Evolutionary conservation across 2,329 filamentous ascomycete species (phyloP), one percentile per base, ranked within the genome.

Genomic region (Penicillium paneum): DNA sequence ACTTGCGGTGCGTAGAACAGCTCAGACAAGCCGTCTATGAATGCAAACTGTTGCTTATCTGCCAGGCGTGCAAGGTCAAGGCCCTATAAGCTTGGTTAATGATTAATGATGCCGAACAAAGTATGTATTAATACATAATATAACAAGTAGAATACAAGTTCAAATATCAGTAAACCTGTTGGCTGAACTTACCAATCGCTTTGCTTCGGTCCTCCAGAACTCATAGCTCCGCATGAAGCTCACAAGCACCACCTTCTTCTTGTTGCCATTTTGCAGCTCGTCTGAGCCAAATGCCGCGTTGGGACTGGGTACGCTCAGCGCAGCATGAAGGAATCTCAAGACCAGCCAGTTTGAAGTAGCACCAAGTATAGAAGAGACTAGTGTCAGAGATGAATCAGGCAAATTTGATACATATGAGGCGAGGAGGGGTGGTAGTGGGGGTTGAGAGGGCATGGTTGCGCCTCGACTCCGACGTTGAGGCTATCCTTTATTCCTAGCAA

Each of bases 141-240:
- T 48, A 17, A 26, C 8, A 38, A 24, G 54, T 54, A 6, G 28
- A 41, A 47, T 5, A 28, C 13, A 28, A 39, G 34, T 38, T 28
- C 17, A 19, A 28, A 21, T 24, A 13, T 7, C 21, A 34, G 1
- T 32, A 21, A 41, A 10, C 15, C 1, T n/a, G 3, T 17, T 48
- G 21, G 13, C 17, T 42, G 12, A 6, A 65, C 79, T 60, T 74
- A 90, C 88, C 67, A 91, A 72, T 71, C 86, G 86, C 49, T 83
- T 81, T 2, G 81, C 81, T 46, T 89, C 87, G 3, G 86, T 83
- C 58, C 78, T 85, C 91, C 91, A 97, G 68, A 96, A 95, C 1
- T 82, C 77, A 59, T 81, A 83, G 64, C 93, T 88, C 56, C 90
- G 82, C 73, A 96, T 76, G 74, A 94, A 96, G 75, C 89, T 95